Conservation (phyloP, 108 stramenopile genomes). For the Skeletonema costatum region DNA sequence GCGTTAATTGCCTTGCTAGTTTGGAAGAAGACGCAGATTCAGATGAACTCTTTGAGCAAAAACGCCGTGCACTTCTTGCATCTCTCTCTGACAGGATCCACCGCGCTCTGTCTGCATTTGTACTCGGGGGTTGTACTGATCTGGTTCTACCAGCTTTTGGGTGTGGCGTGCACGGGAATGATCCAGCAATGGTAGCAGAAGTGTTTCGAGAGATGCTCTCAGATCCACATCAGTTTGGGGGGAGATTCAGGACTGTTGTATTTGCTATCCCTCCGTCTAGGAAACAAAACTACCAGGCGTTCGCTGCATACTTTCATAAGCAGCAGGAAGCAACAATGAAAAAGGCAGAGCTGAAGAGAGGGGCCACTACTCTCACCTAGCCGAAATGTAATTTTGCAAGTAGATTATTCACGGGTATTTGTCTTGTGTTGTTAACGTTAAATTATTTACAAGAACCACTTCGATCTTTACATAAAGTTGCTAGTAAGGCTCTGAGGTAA, state of each 20-base stretch:
- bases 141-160: constrained; percentile 70
- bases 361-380: neutral
- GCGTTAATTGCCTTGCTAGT: neutral
- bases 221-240: constrained; percentile 45
- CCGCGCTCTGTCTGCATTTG: constrained; percentile 47
- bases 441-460: neutral
- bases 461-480: neutral
- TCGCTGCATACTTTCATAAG: constrained; percentile 52
- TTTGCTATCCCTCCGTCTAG: constrained; percentile 60
- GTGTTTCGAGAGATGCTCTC: constrained; percentile 53
- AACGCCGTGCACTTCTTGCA: constrained; percentile 22
- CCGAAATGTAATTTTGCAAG: neutral
- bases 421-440: neutral
- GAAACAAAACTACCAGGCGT: constrained; percentile 58
- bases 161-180: constrained; percentile 64
- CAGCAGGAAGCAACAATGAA: neutral
- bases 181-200: constrained; percentile 55
- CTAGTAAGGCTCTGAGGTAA: neutral
- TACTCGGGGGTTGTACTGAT: constrained; percentile 52
- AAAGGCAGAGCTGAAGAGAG: neutral
- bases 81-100: constrained; percentile 46
- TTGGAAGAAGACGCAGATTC: constrained; percentile 3
- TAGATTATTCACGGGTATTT: neutral
- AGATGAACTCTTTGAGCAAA: constrained; percentile 39
- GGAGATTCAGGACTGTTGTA: constrained; percentile 49